Base-by-base conservation (phyloP, 2,329 filamentous ascomycete species). In the Niveomyces coronatus region DNA sequence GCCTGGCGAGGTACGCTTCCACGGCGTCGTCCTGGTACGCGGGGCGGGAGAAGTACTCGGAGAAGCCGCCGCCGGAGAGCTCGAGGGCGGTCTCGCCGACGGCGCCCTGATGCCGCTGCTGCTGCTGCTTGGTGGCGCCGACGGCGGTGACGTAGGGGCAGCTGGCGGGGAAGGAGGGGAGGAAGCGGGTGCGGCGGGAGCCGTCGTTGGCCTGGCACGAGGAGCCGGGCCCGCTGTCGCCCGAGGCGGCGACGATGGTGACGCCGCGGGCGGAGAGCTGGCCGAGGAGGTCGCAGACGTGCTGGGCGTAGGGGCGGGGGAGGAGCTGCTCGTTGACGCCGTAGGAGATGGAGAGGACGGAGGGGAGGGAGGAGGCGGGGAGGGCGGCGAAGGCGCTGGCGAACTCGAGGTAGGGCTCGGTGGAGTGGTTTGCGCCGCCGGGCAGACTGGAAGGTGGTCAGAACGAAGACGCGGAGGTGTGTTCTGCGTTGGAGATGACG, bases 321-420 rank as follows among this genome's bases (percentile, higher is more conserved):
- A 84, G 62, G 4, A 67, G 70, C 52, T 79, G 76, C 51, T 85
- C 81, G 32, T 78, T 67, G 47, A 82, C 78, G 18, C 77, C 79
- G 50, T 85, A 85, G 0, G 79, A 84, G n/a, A 77, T 80, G 28
- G 69, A 71, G 29, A 85, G 65, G 14, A 82, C 72, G 4, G 72
- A 67, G 0, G 82, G 80, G 0, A 85, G 61, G 14, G 71, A 53
- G 3, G 62, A 53, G 42, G 74, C 67, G 1, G 64, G 55, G 15
- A 79, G 64, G 15, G 60, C 53, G 3, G 82, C 60, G 9, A 85
- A 62, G 52, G 78, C 72, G 40, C 70, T 65, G 5, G 79, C 65
- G 54, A 79, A 77, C 13, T 70, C 70, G 3, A 85, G 63, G 53
- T 78, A 85, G 0, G 79, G 78, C 58, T 85, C 80, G 47, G 82